Evolutionary conservation across 441 rosid genomes (phyloP).

Genomic region (Populus hybrid): DNA sequence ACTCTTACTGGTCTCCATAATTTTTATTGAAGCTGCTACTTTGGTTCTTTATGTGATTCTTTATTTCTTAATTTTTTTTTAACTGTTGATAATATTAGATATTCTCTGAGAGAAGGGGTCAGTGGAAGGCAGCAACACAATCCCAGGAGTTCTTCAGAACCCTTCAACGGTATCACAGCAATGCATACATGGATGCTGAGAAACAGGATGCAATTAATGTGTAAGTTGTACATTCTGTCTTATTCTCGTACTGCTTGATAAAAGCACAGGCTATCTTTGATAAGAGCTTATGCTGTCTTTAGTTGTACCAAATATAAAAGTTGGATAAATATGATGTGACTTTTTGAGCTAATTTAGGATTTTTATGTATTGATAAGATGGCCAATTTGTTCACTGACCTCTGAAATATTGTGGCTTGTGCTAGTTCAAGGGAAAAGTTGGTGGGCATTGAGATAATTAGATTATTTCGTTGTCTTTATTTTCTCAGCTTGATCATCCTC

Average conservation of each 20-base stretch:
- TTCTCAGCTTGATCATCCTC: neutral
- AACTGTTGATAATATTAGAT: constrained; percentile 41
- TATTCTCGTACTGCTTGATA: constrained; percentile 10
- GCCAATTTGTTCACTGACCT: neutral
- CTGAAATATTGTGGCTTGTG: neutral
- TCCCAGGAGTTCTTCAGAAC: constrained; percentile 99
- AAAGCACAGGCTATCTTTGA: neutral
- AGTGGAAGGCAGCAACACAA: constrained; percentile 99
- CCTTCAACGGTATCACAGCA: constrained; percentile 94
- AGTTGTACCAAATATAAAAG: neutral
- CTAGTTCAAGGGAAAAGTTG: neutral
- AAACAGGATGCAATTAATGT: constrained; percentile 97
- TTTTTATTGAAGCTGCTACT: neutral
- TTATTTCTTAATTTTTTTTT: constrained; percentile 10
- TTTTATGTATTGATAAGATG: neutral
- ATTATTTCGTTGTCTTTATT: neutral
- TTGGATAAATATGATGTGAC: neutral
- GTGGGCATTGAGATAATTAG: constrained; percentile 5
- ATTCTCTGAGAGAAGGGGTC: constrained; percentile 95
- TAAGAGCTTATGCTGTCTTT: neutral
- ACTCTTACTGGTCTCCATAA: neutral
- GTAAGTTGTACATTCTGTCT: constrained; percentile 42
- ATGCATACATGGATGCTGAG: constrained; percentile 95
- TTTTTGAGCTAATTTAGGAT: neutral
- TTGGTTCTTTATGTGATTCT: neutral